Evolutionary conservation across 495 filamentous ascomycete genomes (phyloP).

Genomic region (Alectoria sarmentosa): DNA sequence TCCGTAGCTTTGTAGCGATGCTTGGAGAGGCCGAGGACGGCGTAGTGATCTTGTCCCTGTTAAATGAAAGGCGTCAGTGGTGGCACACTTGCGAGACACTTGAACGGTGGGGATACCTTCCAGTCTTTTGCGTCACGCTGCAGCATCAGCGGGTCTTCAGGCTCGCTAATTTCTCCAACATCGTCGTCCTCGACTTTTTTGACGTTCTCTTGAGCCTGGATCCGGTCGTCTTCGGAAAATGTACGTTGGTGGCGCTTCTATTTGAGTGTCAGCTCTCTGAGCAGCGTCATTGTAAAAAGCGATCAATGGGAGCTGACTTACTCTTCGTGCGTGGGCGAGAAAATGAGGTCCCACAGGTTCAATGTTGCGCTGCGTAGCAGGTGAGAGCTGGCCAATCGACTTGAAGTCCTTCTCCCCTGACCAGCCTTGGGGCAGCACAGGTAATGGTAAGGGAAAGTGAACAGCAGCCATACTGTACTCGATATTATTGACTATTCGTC

Average conservation of each 20-base stretch:
- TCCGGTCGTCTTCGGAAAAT: slow-evolving; percentile 96
- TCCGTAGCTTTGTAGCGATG: slow-evolving; percentile 88
- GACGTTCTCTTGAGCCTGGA: slow-evolving; percentile 87
- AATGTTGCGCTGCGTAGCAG: slow-evolving; percentile 70
- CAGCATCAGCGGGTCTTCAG: slow-evolving; percentile 86
- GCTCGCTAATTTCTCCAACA: slow-evolving; percentile 81
- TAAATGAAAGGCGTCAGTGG: slow-evolving; percentile 30
- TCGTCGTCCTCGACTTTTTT: slow-evolving; percentile 95
- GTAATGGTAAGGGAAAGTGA: slow-evolving; percentile 54
- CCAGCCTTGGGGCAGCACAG: slow-evolving; percentile 76
- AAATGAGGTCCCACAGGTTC: slow-evolving; percentile 97
- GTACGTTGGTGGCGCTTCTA: slow-evolving; percentile 89
- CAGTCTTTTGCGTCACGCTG: slow-evolving; percentile 95
- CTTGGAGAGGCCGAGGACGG: slow-evolving; percentile 86
- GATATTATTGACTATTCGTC: background rate
- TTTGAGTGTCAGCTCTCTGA: slow-evolving; percentile 8
- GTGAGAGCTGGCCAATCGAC: slow-evolving; percentile 59
- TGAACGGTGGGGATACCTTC: slow-evolving; percentile 59
- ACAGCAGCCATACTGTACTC: slow-evolving; percentile 41
- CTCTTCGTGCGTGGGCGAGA: slow-evolving; percentile 91
- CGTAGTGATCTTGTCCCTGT: slow-evolving; percentile 94
- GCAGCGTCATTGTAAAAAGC: background rate
- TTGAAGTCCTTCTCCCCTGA: slow-evolving; percentile 87
- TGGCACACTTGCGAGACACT: background rate
- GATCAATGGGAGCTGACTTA: slow-evolving; percentile 33